Percentiles rank a stretch among this genome's conserved stretches.
phyloP scores from a whole-genome alignment of 306 rosid genomes.

The Fragaria vesca region DNA sequence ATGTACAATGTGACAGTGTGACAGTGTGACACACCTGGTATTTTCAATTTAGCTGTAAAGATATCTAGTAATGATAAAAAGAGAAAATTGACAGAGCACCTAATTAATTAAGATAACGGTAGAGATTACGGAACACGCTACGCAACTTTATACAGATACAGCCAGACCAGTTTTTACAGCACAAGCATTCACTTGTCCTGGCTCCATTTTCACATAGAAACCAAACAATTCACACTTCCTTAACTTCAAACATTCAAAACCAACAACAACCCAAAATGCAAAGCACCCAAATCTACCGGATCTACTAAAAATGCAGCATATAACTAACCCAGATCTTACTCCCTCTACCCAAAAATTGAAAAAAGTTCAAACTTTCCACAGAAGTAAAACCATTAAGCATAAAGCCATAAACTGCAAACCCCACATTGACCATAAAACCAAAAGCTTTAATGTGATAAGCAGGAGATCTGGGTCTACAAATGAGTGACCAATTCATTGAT shows the following conservation, averaged over 20 bases:
- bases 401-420: background rate
- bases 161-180: background rate
- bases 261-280: conserved; percentile 18
- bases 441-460: background rate
- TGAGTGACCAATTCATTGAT: background rate
- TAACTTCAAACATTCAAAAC: background rate
- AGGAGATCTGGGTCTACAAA: conserved; percentile 22
- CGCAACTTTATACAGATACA: background rate
- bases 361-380: background rate
- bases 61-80: background rate
- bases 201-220: background rate
- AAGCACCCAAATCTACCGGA: background rate
- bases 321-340: conserved; percentile 17
- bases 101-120: background rate
- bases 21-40: background rate
- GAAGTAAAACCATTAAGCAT: background rate
- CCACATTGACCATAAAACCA: conserved; percentile 6
- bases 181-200: background rate
- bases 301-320: background rate
- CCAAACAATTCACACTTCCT: background rate
- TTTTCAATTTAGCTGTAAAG: background rate
- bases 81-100: background rate
- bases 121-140: background rate
- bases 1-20: background rate
- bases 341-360: background rate